A percentile compares a stretch with the other conserved stretches of the same genome.
These are phyloP conservation scores for Pyrus bretschneideri DNA, from an alignment of 306 rosid genomes.

Conservation along the genomic window DNA sequence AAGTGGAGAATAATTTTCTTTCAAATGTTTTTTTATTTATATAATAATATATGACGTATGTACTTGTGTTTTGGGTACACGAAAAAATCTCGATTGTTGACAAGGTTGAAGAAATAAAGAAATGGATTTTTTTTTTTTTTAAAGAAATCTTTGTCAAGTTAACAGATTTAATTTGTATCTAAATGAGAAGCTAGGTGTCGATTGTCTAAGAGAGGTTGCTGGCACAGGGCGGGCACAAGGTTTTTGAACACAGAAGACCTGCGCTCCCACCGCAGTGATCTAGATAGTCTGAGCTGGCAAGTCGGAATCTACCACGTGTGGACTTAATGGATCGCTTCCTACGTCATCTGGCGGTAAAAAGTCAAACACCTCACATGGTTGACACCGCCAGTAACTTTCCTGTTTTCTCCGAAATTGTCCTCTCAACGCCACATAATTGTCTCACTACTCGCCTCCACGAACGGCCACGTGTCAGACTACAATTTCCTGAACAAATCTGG, in stretches of 20 bases:
- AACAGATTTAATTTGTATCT: no score
- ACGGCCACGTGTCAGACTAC: background rate
- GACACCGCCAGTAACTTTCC: background rate
- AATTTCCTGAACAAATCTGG: accelerated
- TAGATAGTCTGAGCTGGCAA: constrained; percentile 14
- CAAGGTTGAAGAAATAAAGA: no score
- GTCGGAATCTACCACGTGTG: constrained; percentile 19
- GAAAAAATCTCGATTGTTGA: no score
- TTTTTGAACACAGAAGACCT: no score
- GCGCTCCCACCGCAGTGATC: background rate
- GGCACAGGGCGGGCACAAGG: no score
- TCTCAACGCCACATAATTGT: background rate
- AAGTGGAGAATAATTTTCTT: no score
- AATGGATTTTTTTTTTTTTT: no score
- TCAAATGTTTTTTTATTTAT: no score
- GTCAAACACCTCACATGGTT: constrained; percentile 22
- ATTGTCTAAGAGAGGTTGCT: no score
- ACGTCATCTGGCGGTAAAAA: constrained; percentile 11
- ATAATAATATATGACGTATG: no score
- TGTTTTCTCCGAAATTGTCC: background rate
- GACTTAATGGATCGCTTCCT: background rate
- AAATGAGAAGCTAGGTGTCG: no score
- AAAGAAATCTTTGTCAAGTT: no score
- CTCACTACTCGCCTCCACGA: background rate
- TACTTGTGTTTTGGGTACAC: accelerated